A percentile compares a stretch with the other conserved stretches of the same genome.
These are phyloP conservation scores for Colletotrichum liriopes DNA, from an alignment of 2,329 filamentous ascomycete species.

Conservation along the genomic window DNA sequence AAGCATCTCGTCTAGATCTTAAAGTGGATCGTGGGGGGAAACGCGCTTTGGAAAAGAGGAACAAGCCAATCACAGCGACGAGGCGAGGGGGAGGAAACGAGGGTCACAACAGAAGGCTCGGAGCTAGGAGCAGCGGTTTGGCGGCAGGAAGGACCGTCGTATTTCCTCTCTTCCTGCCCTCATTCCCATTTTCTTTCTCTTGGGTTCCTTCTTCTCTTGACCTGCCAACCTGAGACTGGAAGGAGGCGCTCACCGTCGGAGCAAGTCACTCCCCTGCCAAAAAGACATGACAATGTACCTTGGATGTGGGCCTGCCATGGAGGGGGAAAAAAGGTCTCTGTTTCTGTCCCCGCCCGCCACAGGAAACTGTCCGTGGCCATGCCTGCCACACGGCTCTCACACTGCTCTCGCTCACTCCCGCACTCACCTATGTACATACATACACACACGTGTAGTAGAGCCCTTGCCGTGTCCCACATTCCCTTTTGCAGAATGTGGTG, in stretches of 20 bases:
- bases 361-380: constrained; percentile 28
- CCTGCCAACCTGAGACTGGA: constrained; percentile 29
- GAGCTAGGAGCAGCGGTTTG: constrained; percentile 28
- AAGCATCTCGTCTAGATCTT: constrained; percentile 43
- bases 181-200: background rate
- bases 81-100: constrained; percentile 7
- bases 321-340: background rate
- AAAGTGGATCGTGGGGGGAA: constrained; percentile 39
- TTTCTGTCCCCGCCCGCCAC: constrained; percentile 26
- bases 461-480: constrained; percentile 14
- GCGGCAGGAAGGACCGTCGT: constrained; percentile 24
- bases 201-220: constrained; percentile 11
- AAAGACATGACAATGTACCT: constrained; percentile 16
- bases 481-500: constrained; percentile 31
- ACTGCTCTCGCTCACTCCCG: background rate
- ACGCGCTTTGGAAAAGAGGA: background rate
- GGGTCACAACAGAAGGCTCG: background rate
- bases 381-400: constrained; percentile 1
- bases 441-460: background rate
- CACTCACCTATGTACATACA: background rate
- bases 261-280: constrained; percentile 29
- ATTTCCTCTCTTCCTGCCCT: background rate
- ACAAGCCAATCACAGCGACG: background rate
- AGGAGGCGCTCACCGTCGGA: constrained; percentile 10
- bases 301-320: background rate